Conservation (phyloP, 2,329 filamentous ascomycete species). For the Penicillium capsulatum region DNA sequence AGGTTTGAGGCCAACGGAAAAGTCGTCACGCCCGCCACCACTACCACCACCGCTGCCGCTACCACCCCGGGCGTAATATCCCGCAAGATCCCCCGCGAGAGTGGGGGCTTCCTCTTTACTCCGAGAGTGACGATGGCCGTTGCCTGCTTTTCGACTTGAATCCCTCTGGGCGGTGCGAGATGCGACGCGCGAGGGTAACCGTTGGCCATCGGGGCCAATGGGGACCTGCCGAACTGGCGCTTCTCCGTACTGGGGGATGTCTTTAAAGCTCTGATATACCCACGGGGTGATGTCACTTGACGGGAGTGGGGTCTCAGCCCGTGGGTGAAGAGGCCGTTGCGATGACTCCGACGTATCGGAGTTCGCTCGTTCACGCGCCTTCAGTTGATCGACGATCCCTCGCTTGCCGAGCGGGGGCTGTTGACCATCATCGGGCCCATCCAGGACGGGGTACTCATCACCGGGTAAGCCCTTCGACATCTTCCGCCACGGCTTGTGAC, state of each 20-base stretch:
- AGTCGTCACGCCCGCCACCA: conserved; percentile 72
- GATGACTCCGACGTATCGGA: conserved; percentile 70
- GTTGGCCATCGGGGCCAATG: conserved; percentile 65
- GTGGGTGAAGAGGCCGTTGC: conserved; percentile 69
- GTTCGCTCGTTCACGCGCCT: conserved; percentile 71
- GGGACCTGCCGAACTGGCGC: conserved; percentile 69
- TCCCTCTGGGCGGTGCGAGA: conserved; percentile 45
- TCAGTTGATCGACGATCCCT: conserved; percentile 47
- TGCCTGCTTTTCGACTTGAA: conserved; percentile 51
- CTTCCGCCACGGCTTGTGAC: conserved; percentile 69
- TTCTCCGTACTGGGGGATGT: conserved; percentile 72
- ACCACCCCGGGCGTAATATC: conserved; percentile 63
- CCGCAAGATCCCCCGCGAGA: conserved; percentile 33
- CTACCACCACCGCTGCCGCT: conserved; percentile 70
- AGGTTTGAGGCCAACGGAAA: conserved; percentile 50
- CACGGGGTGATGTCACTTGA: conserved; percentile 97
- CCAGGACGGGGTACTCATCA: conserved; percentile 72
- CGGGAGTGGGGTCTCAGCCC: conserved; percentile 66
- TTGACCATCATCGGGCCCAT: conserved; percentile 62
- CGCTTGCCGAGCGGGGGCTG: conserved; percentile 30
- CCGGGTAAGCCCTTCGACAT: conserved; percentile 90
- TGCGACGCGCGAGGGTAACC: conserved; percentile 53
- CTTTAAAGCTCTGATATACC: conserved; percentile 82
- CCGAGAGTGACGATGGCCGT: conserved; percentile 45
- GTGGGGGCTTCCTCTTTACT: conserved; percentile 57